Conservation (phyloP, 306 rosid genomes). For the Senna tora region DNA sequence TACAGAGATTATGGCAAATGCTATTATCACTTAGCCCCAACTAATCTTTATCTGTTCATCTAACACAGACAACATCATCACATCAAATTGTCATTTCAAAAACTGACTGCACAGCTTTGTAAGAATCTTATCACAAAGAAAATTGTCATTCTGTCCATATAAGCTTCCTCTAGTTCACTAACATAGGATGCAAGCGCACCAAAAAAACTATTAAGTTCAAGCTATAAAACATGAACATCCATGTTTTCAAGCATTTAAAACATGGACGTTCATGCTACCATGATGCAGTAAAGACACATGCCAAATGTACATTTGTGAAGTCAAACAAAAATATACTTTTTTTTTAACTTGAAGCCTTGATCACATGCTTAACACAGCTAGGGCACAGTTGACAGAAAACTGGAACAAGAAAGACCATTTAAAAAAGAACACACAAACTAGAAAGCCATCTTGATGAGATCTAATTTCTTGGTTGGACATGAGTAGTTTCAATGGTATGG, state of each 20-base stretch:
- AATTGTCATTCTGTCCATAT: no score
- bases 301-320: background rate
- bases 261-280: background rate
- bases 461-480: background rate
- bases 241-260: background rate
- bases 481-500: no score
- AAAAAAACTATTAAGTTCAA: background rate
- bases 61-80: background rate
- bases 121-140: no score
- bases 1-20: slow-evolving; percentile 1
- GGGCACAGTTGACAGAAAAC: background rate
- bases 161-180: no score
- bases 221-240: background rate
- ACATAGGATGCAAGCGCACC: background rate
- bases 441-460: background rate
- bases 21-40: background rate
- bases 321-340: background rate
- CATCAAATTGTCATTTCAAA: no score
- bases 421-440: background rate
- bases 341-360: background rate
- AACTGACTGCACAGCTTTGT: no score
- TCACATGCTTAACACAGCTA: background rate
- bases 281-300: background rate
- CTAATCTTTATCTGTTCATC: background rate
- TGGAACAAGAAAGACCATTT: background rate